These are phyloP conservation scores for Nepenthes alata DNA, from an alignment of 179 eudicot genomes.

Conservation along the genomic window DNA sequence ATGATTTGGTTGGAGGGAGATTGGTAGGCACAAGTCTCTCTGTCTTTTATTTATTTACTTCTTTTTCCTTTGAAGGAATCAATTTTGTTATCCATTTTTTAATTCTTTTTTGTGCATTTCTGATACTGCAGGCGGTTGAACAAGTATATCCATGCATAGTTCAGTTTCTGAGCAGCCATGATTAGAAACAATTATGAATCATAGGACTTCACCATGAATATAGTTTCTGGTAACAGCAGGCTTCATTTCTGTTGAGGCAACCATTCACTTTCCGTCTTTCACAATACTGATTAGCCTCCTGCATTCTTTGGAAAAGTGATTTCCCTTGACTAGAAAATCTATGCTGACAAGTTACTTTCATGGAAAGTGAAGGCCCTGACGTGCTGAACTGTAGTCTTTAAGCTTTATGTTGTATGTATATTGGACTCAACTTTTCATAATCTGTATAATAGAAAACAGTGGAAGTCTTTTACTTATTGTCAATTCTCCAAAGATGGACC, in stretches of 20 bases:
- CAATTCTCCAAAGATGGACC: no score
- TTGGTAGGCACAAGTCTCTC: conserved; percentile 29
- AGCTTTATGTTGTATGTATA: no score
- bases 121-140: conserved; percentile 62
- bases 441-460: no score
- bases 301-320: not conserved
- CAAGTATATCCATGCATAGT: conserved; percentile 75
- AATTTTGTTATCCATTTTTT: not conserved
- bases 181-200: conserved; percentile 10
- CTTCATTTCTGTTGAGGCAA: not conserved
- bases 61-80: not conserved
- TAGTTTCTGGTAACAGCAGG: not conserved
- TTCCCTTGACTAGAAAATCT: no score
- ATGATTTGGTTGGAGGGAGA: conserved; percentile 87
- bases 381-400: no score
- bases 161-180: conserved; percentile 47
- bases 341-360: no score
- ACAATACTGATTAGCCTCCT: not conserved
- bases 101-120: not conserved
- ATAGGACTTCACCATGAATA: not conserved
- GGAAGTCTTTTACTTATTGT: no score
- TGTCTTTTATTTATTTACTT: not conserved
- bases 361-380: no score
- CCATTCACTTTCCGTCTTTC: not conserved
- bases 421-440: no score